Conservation (phyloP, 805 yeast species). For the Kluyveromyces wickerhamii region DNA sequence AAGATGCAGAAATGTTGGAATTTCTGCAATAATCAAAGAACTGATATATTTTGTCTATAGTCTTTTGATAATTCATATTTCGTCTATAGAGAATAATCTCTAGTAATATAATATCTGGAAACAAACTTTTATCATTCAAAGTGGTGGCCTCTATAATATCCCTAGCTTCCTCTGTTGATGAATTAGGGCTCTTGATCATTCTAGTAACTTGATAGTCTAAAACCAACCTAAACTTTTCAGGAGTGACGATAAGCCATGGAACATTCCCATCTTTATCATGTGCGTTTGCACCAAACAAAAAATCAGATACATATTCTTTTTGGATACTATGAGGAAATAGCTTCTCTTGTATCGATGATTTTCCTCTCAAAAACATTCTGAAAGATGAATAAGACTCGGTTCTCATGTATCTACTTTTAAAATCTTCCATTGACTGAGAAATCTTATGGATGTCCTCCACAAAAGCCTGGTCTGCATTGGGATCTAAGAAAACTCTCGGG, state of each 20-base stretch:
- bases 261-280: neutral
- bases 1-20: neutral
- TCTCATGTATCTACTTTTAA: neutral
- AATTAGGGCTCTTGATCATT: conserved; percentile 2
- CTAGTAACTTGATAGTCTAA: conserved; percentile 1
- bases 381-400: neutral
- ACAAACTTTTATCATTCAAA: conserved; percentile 17
- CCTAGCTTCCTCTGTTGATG: neutral
- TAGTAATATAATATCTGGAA: conserved; percentile 21
- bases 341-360: neutral
- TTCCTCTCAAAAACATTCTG: neutral
- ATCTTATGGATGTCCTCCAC: conserved; percentile 2
- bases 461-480: neutral
- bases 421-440: neutral
- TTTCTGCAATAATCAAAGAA: conserved; percentile 48
- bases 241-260: conserved; percentile 3
- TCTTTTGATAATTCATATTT: conserved; percentile 21
- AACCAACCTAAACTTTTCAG: neutral
- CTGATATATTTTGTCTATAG: conserved; percentile 46
- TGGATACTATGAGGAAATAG: neutral
- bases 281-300: neutral
- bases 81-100: conserved; percentile 14
- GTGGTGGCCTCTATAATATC: conserved; percentile 4
- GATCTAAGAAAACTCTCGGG: neutral
- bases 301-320: neutral